Base-by-base conservation (phyloP, 371 early-diverging fungal species). In the Mucor racemosus region DNA sequence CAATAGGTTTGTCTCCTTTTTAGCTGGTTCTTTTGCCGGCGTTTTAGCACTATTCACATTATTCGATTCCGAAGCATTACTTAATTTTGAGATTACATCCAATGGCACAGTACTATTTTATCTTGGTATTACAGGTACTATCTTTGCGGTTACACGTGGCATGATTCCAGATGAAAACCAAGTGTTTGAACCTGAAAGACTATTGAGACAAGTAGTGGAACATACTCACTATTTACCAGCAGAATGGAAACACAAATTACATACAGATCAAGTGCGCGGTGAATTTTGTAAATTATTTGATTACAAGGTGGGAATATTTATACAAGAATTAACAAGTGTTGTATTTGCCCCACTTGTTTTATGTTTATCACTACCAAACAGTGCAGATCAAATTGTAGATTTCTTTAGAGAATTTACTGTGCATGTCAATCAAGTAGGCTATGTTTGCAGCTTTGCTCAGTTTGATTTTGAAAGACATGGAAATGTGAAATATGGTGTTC, bases 381-480 rank as follows among this genome's bases (percentile, higher is more conserved):
- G 93, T 72, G 87, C 92, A 26, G 92, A 88, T 15, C 82, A 83
- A 40, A 90, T 99, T 33, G 76, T 99, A 3, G 97, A 97, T 64
- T 96, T 97, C 67, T 94, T 98, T 78, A 80, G 95, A 39, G 97
- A 96, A 68, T 96, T 92, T 68, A 95, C 97, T 0, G 92, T 95
- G 3, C 92, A 96, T 70, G 92, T 93, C 39, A 92, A 95, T 64
- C 92, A 90, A 0, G 73, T 97, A 2, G 99, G 99, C 3, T 92
- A 94, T 68, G 96, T 98, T 6, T 99, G 98, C 79, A 94, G 94
- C 65, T 95, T 97, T 86, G 94, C 98, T 10, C 89, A 91, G n/a
- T 98, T 97, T 75, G 91, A 94, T 71, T 90, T 97, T 72, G 85
- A 87, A 65, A 75, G 87, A 38, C 92, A 96, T 69, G 97, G 96